These are phyloP conservation scores for Sonneratia caseolaris DNA, from an alignment of 345 rosid genomes.

Conservation along the genomic window DNA sequence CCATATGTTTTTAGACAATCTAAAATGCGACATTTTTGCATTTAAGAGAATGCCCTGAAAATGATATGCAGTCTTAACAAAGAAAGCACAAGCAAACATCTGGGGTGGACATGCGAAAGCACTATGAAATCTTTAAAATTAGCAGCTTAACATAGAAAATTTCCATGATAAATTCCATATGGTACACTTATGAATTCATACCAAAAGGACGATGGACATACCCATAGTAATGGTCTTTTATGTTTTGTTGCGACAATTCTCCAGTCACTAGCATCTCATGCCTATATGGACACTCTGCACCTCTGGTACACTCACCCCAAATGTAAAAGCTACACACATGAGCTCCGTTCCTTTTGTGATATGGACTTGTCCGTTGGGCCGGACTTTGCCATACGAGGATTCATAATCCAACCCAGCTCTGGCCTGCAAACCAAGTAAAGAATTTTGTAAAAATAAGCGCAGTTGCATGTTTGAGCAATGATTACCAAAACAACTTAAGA, in stretches of 20 bases:
- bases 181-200: background rate
- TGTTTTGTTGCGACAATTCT: slow-evolving; percentile 90
- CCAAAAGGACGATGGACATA: slow-evolving; percentile 19
- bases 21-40: background rate
- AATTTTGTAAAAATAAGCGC: background rate
- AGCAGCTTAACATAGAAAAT: background rate
- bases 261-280: slow-evolving; percentile 97
- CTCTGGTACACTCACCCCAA: slow-evolving; percentile 94
- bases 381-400: slow-evolving; percentile 82
- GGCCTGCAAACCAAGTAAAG: slow-evolving; percentile 37
- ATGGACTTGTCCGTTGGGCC: slow-evolving; percentile 81
- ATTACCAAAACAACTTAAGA: too few relatives aligned
- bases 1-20: background rate
- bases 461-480: background rate
- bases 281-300: slow-evolving; percentile 90
- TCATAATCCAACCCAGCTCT: slow-evolving; percentile 96
- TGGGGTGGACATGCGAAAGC: background rate
- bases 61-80: background rate
- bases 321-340: slow-evolving; percentile 93
- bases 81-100: background rate
- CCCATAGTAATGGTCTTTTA: slow-evolving; percentile 96
- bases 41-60: too few relatives aligned
- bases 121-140: background rate
- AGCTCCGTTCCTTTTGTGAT: slow-evolving; percentile 83
- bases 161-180: background rate